Conservation (phyloP, 2,329 filamentous ascomycete species). For the Diaporthe batatas region DNA sequence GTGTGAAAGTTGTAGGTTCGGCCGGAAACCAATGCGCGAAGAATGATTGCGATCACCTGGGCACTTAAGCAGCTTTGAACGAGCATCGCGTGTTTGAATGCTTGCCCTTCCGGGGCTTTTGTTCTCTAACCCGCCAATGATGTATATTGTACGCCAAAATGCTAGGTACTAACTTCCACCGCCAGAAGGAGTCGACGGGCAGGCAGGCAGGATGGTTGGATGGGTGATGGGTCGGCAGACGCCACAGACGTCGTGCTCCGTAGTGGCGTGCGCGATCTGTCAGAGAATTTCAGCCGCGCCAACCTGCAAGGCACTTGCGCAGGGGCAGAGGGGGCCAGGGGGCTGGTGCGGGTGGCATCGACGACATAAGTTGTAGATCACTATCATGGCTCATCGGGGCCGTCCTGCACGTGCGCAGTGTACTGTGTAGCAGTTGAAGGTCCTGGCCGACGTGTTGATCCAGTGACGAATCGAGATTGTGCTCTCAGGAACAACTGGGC, state of each 20-base stretch:
- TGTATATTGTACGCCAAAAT: no score
- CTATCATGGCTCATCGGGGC: neutral
- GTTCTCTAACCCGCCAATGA: no score
- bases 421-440: no score
- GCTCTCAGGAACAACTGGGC: neutral
- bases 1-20: neutral
- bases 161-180: no score
- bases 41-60: no score
- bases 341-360: slow-evolving; percentile 20
- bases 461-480: slow-evolving; percentile 4
- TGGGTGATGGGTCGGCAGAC: slow-evolving; percentile 20
- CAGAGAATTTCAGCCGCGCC: slow-evolving; percentile 14
- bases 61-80: no score
- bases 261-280: slow-evolving; percentile 19
- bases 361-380: slow-evolving; percentile 32
- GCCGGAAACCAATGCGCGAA: neutral
- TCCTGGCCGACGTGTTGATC: neutral
- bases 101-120: no score
- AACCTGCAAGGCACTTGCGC: slow-evolving; percentile 19
- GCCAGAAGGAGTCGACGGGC: no score
- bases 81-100: no score
- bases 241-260: slow-evolving; percentile 32
- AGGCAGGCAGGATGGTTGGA: neutral
- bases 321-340: neutral
- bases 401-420: no score